Evolutionary conservation across 2,329 filamentous ascomycete species (phyloP).

Genomic region (Chalara sp.): DNA sequence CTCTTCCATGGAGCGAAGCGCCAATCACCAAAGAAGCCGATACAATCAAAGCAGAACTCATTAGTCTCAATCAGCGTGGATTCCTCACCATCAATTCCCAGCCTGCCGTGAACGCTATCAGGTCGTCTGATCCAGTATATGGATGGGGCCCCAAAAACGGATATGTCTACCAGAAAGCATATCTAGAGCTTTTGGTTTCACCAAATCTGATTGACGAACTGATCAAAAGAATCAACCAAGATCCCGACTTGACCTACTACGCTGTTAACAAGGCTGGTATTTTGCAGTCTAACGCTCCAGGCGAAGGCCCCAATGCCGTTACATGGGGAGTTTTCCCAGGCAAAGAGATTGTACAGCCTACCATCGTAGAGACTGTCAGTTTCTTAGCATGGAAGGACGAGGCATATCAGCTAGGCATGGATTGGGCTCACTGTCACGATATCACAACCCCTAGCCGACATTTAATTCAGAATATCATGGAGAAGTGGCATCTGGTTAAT

Average conservation of each 20-base stretch:
- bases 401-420: constrained; percentile 83
- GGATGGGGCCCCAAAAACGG: constrained; percentile 94
- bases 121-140: constrained; percentile 78
- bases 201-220: constrained; percentile 73
- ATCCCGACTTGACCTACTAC: constrained; percentile 87
- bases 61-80: constrained; percentile 78
- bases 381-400: constrained; percentile 99
- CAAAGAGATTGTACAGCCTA: constrained; percentile 98
- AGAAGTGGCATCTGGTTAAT: constrained; percentile 89
- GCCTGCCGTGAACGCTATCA: constrained; percentile 84
- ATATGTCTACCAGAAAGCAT: constrained; percentile 98
- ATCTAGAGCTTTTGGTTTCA: constrained; percentile 84
- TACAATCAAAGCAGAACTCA: constrained; percentile 67
- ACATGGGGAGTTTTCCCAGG: constrained; percentile 99
- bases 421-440: constrained; percentile 91
- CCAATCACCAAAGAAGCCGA: constrained; percentile 79
- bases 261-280: constrained; percentile 80
- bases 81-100: constrained; percentile 96
- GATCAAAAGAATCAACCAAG: constrained; percentile 66
- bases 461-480: constrained; percentile 77
- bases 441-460: constrained; percentile 68
- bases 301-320: constrained; percentile 90
- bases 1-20: constrained; percentile 89
- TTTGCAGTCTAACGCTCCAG: constrained; percentile 76
- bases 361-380: constrained; percentile 96